Conservation (phyloP, 2,329 filamentous ascomycete species). For the Aschersonia sp. region DNA sequence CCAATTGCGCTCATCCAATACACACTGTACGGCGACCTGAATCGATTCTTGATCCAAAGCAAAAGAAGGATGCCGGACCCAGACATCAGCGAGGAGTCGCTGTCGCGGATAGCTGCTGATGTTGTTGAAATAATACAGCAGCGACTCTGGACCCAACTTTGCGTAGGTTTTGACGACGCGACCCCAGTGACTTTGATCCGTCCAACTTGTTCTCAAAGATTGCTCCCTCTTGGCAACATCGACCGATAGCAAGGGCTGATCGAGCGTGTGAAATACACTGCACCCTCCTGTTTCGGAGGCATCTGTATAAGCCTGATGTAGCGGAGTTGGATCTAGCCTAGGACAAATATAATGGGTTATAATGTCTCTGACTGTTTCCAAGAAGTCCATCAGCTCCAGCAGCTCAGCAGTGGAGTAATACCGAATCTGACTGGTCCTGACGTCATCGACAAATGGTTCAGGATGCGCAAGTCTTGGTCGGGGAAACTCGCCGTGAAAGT, state of each 20-base stretch:
- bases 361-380: constrained; percentile 27
- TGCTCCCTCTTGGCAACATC: constrained; percentile 12
- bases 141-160: constrained; percentile 33
- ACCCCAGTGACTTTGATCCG: constrained; percentile 20
- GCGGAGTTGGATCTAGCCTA: constrained; percentile 22
- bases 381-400: constrained; percentile 29
- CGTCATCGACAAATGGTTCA: constrained; percentile 23
- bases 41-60: constrained; percentile 30
- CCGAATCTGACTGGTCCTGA: constrained; percentile 28
- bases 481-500: constrained; percentile 32
- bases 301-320: constrained; percentile 5
- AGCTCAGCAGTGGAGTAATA: constrained; percentile 27
- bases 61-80: constrained; percentile 24
- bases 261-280: no score
- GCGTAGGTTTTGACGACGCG: constrained; percentile 29
- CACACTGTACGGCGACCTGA: constrained; percentile 21
- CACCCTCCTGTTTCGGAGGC: no score
- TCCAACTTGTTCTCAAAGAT: constrained; percentile 19
- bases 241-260: constrained; percentile 8
- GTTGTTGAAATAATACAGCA: constrained; percentile 34
- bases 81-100: constrained; percentile 27
- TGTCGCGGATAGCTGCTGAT: constrained; percentile 29
- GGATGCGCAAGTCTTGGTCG: constrained; percentile 21
- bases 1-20: constrained; percentile 22
- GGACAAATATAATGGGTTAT: constrained; percentile 32